phyloP scores from a whole-genome alignment of 1,284 basidiomycete genomes.

The Tilletia setariae region DNA sequence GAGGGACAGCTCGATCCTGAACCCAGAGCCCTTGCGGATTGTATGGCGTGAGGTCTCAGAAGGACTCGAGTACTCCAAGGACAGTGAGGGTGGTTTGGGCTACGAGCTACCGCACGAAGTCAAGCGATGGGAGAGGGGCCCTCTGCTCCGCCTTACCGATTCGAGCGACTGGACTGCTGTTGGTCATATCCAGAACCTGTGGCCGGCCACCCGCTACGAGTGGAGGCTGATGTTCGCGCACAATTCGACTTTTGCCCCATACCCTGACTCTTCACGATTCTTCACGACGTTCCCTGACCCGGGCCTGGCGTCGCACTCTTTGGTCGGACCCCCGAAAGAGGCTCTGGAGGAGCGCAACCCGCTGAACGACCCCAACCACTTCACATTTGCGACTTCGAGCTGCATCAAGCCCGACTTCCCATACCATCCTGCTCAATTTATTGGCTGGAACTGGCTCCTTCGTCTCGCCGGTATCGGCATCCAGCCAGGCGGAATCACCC shows the following conservation, averaged over 20 bases:
- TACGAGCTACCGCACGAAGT: slow-evolving; percentile 28
- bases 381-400: slow-evolving; percentile 47
- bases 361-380: slow-evolving; percentile 48
- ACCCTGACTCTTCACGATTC: slow-evolving; percentile 27
- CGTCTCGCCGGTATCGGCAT: slow-evolving; percentile 36
- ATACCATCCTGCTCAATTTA: slow-evolving; percentile 49
- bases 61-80: slow-evolving; percentile 1
- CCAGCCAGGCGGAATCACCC: slow-evolving; percentile 38
- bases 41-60: slow-evolving; percentile 27
- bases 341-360: slow-evolving; percentile 30
- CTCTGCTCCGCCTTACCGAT: slow-evolving; percentile 42
- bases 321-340: neutral
- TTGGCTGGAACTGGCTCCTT: slow-evolving; percentile 44
- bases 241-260: slow-evolving; percentile 25
- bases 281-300: slow-evolving; percentile 62
- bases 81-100: neutral
- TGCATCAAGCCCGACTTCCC: slow-evolving; percentile 55
- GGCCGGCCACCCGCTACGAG: slow-evolving; percentile 71
- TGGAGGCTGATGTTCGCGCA: slow-evolving; percentile 59
- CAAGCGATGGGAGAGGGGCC: slow-evolving; percentile 51
- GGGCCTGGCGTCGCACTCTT: slow-evolving; percentile 38
- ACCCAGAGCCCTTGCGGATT: slow-evolving; percentile 39
- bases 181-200: slow-evolving; percentile 63
- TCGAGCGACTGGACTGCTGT: slow-evolving; percentile 68
- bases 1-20: slow-evolving; percentile 25